Conservation (phyloP, 2,329 filamentous ascomycete species). For the Penicillium frequentans region DNA sequence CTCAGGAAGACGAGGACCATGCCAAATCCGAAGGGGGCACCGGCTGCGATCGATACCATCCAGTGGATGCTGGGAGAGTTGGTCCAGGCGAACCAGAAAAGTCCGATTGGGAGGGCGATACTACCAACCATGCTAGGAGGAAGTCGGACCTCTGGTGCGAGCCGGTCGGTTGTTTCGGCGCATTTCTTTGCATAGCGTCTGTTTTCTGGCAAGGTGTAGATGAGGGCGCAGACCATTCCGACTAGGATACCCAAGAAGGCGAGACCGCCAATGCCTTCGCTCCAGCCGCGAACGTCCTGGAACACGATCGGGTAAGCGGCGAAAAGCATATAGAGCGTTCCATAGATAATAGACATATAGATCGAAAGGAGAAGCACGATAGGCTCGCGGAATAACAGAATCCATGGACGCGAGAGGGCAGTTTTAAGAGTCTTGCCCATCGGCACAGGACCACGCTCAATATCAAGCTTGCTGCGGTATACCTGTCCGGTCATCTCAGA, state of each 20-base stretch:
- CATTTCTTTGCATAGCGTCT: slow-evolving; percentile 30
- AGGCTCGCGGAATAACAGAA: slow-evolving; percentile 30
- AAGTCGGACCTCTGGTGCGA: slow-evolving; percentile 57
- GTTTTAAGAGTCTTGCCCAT: slow-evolving; percentile 42
- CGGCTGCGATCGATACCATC: slow-evolving; percentile 37
- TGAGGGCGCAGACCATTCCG: slow-evolving; percentile 37
- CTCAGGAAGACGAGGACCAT: slow-evolving; percentile 42
- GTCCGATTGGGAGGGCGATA: slow-evolving; percentile 53
- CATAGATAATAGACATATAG: slow-evolving; percentile 26
- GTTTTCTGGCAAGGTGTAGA: slow-evolving; percentile 41
- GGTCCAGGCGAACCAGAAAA: slow-evolving; percentile 63
- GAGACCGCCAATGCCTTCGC: slow-evolving; percentile 47
- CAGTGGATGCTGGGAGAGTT: slow-evolving; percentile 46
- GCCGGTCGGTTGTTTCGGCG: slow-evolving; percentile 19
- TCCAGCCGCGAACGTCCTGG: slow-evolving; percentile 44
- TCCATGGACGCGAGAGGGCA: slow-evolving; percentile 48
- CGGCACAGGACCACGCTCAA: slow-evolving; percentile 41
- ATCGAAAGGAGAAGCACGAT: slow-evolving; percentile 21
- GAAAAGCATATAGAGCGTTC: slow-evolving; percentile 48
- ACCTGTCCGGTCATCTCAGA: slow-evolving; percentile 26
- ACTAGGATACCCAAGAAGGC: slow-evolving; percentile 49
- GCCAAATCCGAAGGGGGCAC: slow-evolving; percentile 42
- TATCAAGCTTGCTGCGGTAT: slow-evolving; percentile 39
- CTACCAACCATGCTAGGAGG: slow-evolving; percentile 51
- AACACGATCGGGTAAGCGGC: slow-evolving; percentile 49